phyloP scores from a whole-genome alignment of 225 moss, liverwort and hornwort genomes.

The Marchantia paleacea region DNA sequence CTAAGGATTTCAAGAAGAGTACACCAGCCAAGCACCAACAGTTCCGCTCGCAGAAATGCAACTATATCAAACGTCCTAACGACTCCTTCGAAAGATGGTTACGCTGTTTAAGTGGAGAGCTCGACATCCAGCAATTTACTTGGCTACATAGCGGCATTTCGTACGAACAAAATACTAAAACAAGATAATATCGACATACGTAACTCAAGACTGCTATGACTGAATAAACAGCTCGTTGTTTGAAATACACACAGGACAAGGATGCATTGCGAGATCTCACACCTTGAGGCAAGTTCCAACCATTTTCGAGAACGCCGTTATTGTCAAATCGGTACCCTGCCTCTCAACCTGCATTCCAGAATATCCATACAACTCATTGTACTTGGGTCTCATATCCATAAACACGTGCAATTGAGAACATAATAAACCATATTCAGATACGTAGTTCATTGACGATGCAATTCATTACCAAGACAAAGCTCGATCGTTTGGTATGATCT shows the following conservation, averaged over 20 bases:
- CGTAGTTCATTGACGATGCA: too few species aligned
- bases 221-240: neutral
- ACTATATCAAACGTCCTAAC: too few species aligned
- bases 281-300: conserved; percentile 91
- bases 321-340: conserved; percentile 80
- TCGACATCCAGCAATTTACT: too few species aligned
- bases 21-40: neutral
- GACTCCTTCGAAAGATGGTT: too few species aligned
- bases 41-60: neutral
- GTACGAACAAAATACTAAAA: neutral
- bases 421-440: too few species aligned
- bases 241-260: neutral
- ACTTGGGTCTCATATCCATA: too few species aligned
- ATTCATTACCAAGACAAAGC: neutral
- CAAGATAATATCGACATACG: neutral
- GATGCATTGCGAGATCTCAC: neutral
- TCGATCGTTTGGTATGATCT: neutral
- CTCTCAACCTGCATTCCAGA: conserved; percentile 54
- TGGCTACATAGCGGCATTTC: neutral
- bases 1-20: neutral
- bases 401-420: too few species aligned
- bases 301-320: conserved; percentile 92
- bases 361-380: neutral
- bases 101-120: too few species aligned
- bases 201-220: neutral